Base-by-base conservation (phyloP, 2,329 filamentous ascomycete genomes). In the Fusarium algeriense region DNA sequence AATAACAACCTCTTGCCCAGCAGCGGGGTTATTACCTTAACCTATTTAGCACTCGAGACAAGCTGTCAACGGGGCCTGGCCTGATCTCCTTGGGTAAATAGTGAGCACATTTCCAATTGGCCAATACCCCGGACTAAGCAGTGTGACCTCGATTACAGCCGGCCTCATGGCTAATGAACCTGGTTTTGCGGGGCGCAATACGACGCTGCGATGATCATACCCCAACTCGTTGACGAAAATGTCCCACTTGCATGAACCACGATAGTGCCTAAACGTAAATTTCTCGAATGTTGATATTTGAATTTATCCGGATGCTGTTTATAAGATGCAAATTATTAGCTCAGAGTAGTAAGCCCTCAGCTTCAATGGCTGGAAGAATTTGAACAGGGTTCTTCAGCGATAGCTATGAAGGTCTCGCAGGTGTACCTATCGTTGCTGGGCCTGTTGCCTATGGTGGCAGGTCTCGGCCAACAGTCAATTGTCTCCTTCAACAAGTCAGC, bases 121-220 rank as follows among this genome's bases (percentile, higher is more conserved):
- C 6, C 13, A 9, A 15, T 64, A 19, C 60, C 48, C 49, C 59
- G 17, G 61, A 56, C 35, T 35, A 46, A 40, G 50, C 8, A 26
- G 20, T 48, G n/a, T 34, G 23, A 7, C 6, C 12, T 49, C 28
- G 48, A 44, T 10, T 6, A 69, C 58, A 69, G 15, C 60, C 64
- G 67, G 65, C 41, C 43, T 58, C 19, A 10, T 60, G 67, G 67
- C 67, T 69, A 69, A 65, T 69, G 7, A 69, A 55, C 65, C 65
- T 52, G 60, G 60, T 45, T 60, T 59, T 20, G 57, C 50, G 65
- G 65, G 67, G 53, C 50, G 2, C 9, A 15, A 60, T 69, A 15
- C 65, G 4, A 69, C 67, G 6, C 15, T 65, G 5, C 10, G 65
- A 45, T 67, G 63, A 67, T 67, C 64, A 54, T 69, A 19, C 48